phyloP scores from a whole-genome alignment of 495 filamentous ascomycete species.

The Penicillium mononematosum region DNA sequence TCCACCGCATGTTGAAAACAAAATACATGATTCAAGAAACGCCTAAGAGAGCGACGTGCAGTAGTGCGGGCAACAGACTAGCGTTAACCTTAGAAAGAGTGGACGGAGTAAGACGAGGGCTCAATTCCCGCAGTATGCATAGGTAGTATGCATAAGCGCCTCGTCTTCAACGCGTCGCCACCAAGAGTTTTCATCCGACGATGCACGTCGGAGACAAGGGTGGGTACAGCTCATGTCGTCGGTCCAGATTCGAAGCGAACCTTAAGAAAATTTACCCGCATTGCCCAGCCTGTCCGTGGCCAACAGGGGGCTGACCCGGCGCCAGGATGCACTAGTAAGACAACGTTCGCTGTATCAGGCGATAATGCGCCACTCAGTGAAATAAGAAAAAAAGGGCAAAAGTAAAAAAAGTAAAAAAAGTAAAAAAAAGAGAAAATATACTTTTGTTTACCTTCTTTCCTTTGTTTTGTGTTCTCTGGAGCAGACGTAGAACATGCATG shows the following conservation, averaged over 20 bases:
- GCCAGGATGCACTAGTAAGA: conserved; percentile 1
- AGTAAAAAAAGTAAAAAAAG: neutral
- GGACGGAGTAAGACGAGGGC: neutral
- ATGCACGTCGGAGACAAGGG: conserved; percentile 8
- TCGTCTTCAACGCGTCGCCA: neutral
- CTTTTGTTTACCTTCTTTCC: neutral
- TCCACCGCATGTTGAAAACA: neutral
- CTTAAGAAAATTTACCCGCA: neutral
- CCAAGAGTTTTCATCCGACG: conserved; percentile 5
- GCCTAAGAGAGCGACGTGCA: conserved; percentile 12
- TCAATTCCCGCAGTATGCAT: neutral
- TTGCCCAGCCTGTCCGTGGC: neutral
- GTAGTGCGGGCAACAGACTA: neutral
- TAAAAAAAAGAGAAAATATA: neutral
- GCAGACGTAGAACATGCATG: conserved; percentile 48
- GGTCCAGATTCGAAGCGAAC: conserved; percentile 5
- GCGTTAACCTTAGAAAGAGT: neutral
- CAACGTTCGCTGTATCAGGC: neutral
- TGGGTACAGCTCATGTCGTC: neutral
- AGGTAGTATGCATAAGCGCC: conserved; percentile 9
- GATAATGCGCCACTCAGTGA: neutral
- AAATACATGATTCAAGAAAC: neutral
- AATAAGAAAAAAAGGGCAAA: neutral
- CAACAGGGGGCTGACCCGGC: neutral
- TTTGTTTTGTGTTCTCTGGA: conserved; percentile 21